Conservation (phyloP, 148 eudicot species). For the Rhododendron williamsianum region DNA sequence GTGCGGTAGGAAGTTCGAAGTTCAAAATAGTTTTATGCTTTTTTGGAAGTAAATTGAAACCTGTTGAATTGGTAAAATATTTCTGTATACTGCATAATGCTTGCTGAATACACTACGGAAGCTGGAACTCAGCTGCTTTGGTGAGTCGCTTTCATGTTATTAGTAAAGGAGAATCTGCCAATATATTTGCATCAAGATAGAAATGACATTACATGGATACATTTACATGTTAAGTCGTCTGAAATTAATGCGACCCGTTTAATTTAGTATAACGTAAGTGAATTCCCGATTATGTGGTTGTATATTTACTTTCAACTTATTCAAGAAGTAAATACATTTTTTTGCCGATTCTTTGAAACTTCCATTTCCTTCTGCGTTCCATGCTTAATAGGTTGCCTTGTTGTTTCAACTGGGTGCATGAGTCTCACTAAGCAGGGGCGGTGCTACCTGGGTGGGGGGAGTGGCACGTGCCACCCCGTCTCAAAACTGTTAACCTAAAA, state of each 20-base stretch:
- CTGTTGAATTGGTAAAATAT: not conserved
- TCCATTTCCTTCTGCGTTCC: not conserved
- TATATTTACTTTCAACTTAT: not conserved
- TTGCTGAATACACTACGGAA: not conserved
- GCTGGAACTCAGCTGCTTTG: slow-evolving; percentile 6
- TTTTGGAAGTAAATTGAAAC: not conserved
- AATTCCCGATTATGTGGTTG: not conserved
- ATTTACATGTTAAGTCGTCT: not conserved
- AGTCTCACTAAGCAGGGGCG: too few relatives aligned
- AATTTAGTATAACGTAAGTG: not conserved
- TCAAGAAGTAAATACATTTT: not conserved
- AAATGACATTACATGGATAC: not conserved
- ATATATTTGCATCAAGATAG: not conserved
- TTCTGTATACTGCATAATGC: not conserved
- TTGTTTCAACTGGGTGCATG: not conserved
- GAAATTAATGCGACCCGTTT: not conserved
- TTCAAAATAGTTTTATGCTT: not conserved
- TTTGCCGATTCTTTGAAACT: not conserved
- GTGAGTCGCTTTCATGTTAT: not conserved
- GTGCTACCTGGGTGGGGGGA: too few relatives aligned
- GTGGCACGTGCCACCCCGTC: too few relatives aligned
- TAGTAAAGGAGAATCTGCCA: not conserved
- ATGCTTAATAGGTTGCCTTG: not conserved
- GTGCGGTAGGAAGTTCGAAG: not conserved
- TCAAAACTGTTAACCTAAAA: too few relatives aligned